These are phyloP conservation scores for Kodamaea jinghongensis DNA, from an alignment of 805 yeast species.

Conservation along the genomic window DNA sequence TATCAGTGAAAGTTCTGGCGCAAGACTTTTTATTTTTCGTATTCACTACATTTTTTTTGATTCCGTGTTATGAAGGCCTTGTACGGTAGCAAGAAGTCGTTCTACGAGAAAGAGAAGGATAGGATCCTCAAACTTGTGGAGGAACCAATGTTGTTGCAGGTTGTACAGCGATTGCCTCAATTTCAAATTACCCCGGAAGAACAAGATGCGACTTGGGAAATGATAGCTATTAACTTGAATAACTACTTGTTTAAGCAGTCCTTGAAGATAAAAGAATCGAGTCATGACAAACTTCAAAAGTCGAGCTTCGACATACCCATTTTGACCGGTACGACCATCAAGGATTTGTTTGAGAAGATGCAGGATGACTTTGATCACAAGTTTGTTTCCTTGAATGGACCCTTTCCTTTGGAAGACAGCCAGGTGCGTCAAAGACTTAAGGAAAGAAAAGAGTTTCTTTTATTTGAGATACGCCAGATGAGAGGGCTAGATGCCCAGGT, in stretches of 20 bases:
- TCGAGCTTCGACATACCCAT: slow-evolving; percentile 5
- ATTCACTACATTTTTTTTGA: background rate
- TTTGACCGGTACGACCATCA: slow-evolving; percentile 5
- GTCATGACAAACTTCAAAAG: background rate
- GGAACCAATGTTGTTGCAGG: slow-evolving; percentile 27
- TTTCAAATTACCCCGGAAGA: slow-evolving; percentile 23
- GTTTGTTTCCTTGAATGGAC: background rate
- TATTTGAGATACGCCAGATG: slow-evolving; percentile 22
- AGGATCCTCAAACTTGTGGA: slow-evolving; percentile 21
- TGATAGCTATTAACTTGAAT: slow-evolving; percentile 32
- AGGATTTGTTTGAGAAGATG: slow-evolving; percentile 4
- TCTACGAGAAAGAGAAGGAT: slow-evolving; percentile 25
- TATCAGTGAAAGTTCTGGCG: no score
- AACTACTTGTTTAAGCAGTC: slow-evolving; percentile 17
- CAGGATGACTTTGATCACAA: background rate
- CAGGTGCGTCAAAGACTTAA: background rate
- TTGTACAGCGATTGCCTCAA: slow-evolving; percentile 30
- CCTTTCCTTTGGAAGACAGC: background rate
- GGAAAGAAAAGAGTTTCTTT: slow-evolving; percentile 12
- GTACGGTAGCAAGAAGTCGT: slow-evolving; percentile 18
- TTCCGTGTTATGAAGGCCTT: slow-evolving; percentile 3
- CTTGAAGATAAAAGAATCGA: slow-evolving; percentile 5
- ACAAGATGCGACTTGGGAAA: slow-evolving; percentile 32
- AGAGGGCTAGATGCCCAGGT: slow-evolving; percentile 22
- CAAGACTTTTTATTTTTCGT: background rate